A percentile compares a stretch with the other conserved stretches of the same genome.
These are phyloP conservation scores for Iris pallida DNA, from an alignment of 116 monocot species.

Conservation along the genomic window DNA sequence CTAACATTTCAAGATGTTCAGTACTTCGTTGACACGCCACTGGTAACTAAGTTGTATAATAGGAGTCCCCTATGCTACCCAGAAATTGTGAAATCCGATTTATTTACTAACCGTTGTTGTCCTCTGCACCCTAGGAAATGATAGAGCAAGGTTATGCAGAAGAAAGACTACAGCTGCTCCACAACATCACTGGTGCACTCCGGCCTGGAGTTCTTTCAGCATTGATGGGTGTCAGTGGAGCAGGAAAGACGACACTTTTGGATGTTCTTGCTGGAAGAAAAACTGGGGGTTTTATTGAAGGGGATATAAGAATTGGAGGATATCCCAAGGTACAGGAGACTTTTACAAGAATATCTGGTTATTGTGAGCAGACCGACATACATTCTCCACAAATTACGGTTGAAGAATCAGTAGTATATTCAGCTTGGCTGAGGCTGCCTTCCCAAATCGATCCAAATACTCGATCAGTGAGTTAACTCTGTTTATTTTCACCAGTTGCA, in stretches of 20 bases:
- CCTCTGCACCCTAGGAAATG: slow-evolving; percentile 32
- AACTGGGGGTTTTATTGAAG: slow-evolving; percentile 46
- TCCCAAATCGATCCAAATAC: slow-evolving; percentile 26
- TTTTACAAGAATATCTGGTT: slow-evolving; percentile 45
- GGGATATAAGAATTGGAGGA: slow-evolving; percentile 38
- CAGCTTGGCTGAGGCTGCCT: slow-evolving; percentile 35
- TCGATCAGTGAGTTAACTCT: slow-evolving; percentile 22
- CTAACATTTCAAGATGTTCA: slow-evolving; percentile 35
- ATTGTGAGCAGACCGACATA: slow-evolving; percentile 45
- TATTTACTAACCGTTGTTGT: not conserved
- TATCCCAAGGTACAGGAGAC: slow-evolving; percentile 47
- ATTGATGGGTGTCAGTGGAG: slow-evolving; percentile 49
- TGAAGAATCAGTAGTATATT: slow-evolving; percentile 33
- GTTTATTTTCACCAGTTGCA: not conserved
- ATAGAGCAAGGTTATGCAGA: slow-evolving; percentile 26
- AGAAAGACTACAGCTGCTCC: slow-evolving; percentile 32
- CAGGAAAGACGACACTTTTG: slow-evolving; percentile 46
- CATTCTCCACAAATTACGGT: slow-evolving; percentile 47
- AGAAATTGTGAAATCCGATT: not conserved
- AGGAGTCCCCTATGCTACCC: too few relatives aligned
- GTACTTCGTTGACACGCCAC: slow-evolving; percentile 40
- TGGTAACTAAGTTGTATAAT: slow-evolving; percentile 15
- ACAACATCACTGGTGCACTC: slow-evolving; percentile 39
- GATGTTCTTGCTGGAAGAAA: slow-evolving; percentile 52
- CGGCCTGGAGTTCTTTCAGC: slow-evolving; percentile 38